A percentile compares a stretch with the other conserved stretches of the same genome.
Conservation (phyloP, 176 grass and related monocot genomes). For the Zea mays region Zm-B73-REFERENCE-NAM-5.0 NC_050100.1:221195501-221196000, state of each 20-base stretch:
- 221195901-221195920: slow-evolving; percentile 88
- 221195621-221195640: slow-evolving; percentile 56
- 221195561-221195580: slow-evolving; percentile 43
- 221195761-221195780: slow-evolving; percentile 46
- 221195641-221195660: slow-evolving; percentile 56
- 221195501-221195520: slow-evolving; percentile 15
- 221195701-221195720: slow-evolving; percentile 61
- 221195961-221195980: slow-evolving; percentile 39
- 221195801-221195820: slow-evolving; percentile 26
- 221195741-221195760: slow-evolving; percentile 59
- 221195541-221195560: slow-evolving; percentile 48
- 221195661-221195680: slow-evolving; percentile 60
- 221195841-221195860: slow-evolving; percentile 58
- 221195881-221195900: slow-evolving; percentile 88
- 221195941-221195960: slow-evolving; percentile 61
- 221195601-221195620: slow-evolving; percentile 47
- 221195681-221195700: slow-evolving; percentile 72
- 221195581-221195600: slow-evolving; percentile 34
- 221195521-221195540: slow-evolving; percentile 47
- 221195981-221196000: slow-evolving; percentile 85
- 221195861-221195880: slow-evolving; percentile 84
- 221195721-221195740: slow-evolving; percentile 57
- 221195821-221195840: slow-evolving; percentile 37
- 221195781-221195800: slow-evolving; percentile 39
- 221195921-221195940: slow-evolving; percentile 72